phyloP scores from a whole-genome alignment of 306 rosid species.

The Prunus fruticosa region DNA sequence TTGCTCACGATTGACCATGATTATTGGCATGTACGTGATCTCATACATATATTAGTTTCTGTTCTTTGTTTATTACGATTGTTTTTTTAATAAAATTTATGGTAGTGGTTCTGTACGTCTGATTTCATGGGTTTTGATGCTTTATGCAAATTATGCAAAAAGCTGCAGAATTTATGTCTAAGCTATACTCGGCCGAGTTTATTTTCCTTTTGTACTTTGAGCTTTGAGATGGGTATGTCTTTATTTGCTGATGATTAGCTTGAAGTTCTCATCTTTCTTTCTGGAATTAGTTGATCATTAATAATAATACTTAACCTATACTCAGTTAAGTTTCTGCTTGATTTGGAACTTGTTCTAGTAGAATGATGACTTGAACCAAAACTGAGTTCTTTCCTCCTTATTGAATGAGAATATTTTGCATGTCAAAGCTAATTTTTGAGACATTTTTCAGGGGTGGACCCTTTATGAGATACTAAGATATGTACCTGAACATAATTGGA shows the following conservation, averaged over 20 bases:
- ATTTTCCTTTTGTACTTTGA: background rate
- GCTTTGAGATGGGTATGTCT: background rate
- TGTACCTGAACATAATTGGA: conserved; percentile 97
- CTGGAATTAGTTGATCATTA: background rate
- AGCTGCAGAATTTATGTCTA: background rate
- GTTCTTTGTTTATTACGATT: background rate
- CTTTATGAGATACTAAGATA: conserved; percentile 84
- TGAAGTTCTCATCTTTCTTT: background rate
- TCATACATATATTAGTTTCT: background rate
- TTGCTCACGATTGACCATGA: conserved; percentile 87
- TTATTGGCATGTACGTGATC: conserved; percentile 79
- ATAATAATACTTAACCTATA: background rate
- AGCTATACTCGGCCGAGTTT: no score
- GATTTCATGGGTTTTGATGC: background rate
- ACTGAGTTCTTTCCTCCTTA: background rate
- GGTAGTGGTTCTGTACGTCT: background rate
- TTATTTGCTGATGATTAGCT: background rate
- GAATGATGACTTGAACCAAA: background rate
- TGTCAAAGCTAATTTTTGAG: conserved; percentile 1
- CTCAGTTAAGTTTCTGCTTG: background rate
- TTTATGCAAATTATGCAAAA: background rate
- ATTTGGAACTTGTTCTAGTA: background rate
- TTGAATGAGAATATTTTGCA: background rate
- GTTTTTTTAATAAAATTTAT: background rate
- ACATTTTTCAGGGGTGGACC: conserved; percentile 86